Percentiles rank a stretch among this genome's conserved stretches.
Conservation (phyloP, 2,329 filamentous ascomycete genomes). For the Talaromyces sp. region DNA sequence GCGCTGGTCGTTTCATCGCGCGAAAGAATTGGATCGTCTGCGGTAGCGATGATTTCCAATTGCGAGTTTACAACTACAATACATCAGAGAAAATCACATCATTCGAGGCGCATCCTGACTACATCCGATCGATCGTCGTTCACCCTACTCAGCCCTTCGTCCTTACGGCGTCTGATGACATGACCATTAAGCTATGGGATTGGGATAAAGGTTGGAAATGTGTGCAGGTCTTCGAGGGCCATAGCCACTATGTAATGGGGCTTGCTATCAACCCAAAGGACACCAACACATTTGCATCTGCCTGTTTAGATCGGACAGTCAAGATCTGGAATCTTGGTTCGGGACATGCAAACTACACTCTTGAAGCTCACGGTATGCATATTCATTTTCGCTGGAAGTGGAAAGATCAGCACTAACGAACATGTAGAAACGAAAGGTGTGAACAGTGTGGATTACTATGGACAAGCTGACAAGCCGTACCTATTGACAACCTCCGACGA, state of each 20-base stretch:
- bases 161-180: constrained; percentile 93
- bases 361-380: constrained; percentile 72
- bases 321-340: constrained; percentile 98
- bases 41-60: constrained; percentile 86
- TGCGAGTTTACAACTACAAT: constrained; percentile 97
- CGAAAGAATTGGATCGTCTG: constrained; percentile 99
- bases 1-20: constrained; percentile 92
- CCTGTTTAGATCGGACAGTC: constrained; percentile 92
- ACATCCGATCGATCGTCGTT: constrained; percentile 93
- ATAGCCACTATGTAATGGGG: constrained; percentile 96
- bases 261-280: constrained; percentile 97
- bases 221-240: constrained; percentile 92
- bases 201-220: constrained; percentile 99
- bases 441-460: constrained; percentile 90
- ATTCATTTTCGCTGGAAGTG: not conserved
- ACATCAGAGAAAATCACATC: constrained; percentile 97
- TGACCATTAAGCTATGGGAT: constrained; percentile 98
- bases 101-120: constrained; percentile 96
- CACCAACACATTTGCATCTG: constrained; percentile 86
- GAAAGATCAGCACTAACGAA: not conserved
- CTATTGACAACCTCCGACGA: constrained; percentile 96
- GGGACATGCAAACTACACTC: constrained; percentile 88
- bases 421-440: constrained; percentile 76
- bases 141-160: constrained; percentile 95
- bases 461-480: constrained; percentile 69